Percentiles rank a stretch among this genome's conserved stretches.
Conservation (phyloP, 148 eudicot genomes). For the Rhododendron williamsianum region DNA sequence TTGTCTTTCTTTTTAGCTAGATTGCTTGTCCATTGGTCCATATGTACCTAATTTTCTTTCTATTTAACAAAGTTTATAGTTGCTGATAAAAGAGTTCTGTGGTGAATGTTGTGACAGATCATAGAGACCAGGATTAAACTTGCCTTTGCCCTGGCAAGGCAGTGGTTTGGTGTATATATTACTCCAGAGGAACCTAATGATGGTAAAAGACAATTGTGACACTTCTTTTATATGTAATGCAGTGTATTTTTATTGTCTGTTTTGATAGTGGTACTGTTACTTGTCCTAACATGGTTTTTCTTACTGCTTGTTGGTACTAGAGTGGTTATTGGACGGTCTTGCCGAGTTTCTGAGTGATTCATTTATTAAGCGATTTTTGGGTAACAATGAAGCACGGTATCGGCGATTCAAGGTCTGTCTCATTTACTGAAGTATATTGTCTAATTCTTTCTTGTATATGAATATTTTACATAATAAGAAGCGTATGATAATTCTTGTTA, state of each 20-base stretch:
- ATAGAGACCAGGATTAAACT: conserved; percentile 86
- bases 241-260: conserved; percentile 1
- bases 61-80: neutral
- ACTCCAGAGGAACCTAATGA: conserved; percentile 86
- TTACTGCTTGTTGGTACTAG: conserved; percentile 35
- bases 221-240: conserved; percentile 7
- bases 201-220: conserved; percentile 39
- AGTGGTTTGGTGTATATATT: conserved; percentile 97
- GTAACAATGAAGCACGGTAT: conserved; percentile 94
- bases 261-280: neutral
- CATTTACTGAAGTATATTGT: conserved; percentile 1
- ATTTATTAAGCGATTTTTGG: conserved; percentile 70
- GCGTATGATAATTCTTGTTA: neutral
- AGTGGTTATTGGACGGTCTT: conserved; percentile 95
- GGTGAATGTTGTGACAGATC: conserved; percentile 40
- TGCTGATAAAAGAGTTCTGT: neutral
- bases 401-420: conserved; percentile 80
- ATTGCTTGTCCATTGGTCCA: neutral
- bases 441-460: neutral
- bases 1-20: neutral
- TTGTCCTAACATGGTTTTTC: conserved; percentile 5
- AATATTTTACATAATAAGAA: neutral
- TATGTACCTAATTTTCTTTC: neutral
- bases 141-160: conserved; percentile 89
- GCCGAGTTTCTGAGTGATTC: conserved; percentile 89